Evolutionary conservation across 805 yeast genomes (phyloP).

Genomic region (Candida silvicultrix): DNA sequence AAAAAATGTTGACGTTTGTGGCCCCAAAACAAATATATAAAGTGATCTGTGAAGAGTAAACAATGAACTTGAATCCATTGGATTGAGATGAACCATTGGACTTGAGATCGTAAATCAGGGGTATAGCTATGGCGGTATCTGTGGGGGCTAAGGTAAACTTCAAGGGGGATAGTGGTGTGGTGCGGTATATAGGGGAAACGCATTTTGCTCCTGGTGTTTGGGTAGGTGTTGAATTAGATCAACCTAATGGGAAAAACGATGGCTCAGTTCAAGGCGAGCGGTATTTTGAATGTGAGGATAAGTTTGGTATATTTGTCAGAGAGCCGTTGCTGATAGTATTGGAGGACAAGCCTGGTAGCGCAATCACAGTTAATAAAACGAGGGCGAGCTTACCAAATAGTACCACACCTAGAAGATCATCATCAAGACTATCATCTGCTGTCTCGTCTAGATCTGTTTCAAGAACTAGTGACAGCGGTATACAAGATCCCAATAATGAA

Average conservation of each 20-base stretch:
- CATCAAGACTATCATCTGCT: background rate
- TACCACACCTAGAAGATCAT: background rate
- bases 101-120: too few species aligned
- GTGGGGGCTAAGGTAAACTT: conserved; percentile 29
- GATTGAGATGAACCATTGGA: too few species aligned
- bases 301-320: conserved; percentile 44
- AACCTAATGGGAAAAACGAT: conserved; percentile 74
- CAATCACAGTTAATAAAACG: background rate
- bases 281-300: conserved; percentile 56
- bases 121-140: background rate
- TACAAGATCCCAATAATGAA: background rate
- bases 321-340: conserved; percentile 24
- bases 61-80: too few species aligned
- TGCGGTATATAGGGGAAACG: conserved; percentile 47
- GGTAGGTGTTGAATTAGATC: conserved; percentile 78
- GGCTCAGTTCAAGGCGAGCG: conserved; percentile 59
- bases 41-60: too few species aligned
- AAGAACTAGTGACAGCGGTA: background rate
- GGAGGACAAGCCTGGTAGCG: background rate
- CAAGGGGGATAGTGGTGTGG: conserved; percentile 35
- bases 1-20: too few species aligned
- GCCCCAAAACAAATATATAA: too few species aligned
- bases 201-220: conserved; percentile 61
- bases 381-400: background rate
- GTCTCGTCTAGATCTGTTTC: background rate